Evolutionary conservation across 805 yeast species (phyloP).

Genomic region (Priceomyces castillae): DNA sequence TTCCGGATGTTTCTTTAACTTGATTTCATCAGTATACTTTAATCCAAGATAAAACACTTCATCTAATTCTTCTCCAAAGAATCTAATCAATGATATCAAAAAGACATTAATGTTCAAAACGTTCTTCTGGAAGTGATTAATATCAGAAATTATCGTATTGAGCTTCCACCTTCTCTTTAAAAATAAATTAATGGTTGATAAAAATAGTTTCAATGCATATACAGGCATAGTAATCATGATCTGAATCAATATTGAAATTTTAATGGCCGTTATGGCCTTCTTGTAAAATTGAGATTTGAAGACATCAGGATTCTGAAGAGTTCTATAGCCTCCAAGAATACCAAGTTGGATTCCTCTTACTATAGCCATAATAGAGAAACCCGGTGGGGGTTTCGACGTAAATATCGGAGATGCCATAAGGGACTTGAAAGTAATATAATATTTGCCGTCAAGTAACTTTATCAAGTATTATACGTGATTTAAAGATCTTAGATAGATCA

Average conservation of each 20-base stretch:
- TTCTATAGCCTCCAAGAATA: constrained; percentile 46
- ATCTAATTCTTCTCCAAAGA: constrained; percentile 39
- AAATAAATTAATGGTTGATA: constrained; percentile 7
- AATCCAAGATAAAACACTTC: constrained; percentile 37
- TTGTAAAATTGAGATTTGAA: constrained; percentile 30
- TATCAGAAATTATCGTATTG: constrained; percentile 12
- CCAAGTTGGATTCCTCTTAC: constrained; percentile 54
- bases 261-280: constrained; percentile 34
- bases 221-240: constrained; percentile 12
- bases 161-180: constrained; percentile 6
- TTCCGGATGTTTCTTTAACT: constrained; percentile 1
- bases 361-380: constrained; percentile 48
- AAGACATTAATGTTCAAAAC: constrained; percentile 42
- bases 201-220: constrained; percentile 13
- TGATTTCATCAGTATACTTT: constrained; percentile 32
- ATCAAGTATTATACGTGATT: no score
- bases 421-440: neutral
- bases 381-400: constrained; percentile 54
- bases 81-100: constrained; percentile 33
- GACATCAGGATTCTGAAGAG: constrained; percentile 43
- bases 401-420: constrained; percentile 64
- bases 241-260: constrained; percentile 37
- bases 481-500: no score
- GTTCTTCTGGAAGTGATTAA: constrained; percentile 30
- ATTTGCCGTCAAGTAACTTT: neutral